A percentile compares a stretch with the other conserved stretches of the same genome.
phyloP scores from a whole-genome alignment of 805 yeast species.

The Candida sakaeoensis region DNA sequence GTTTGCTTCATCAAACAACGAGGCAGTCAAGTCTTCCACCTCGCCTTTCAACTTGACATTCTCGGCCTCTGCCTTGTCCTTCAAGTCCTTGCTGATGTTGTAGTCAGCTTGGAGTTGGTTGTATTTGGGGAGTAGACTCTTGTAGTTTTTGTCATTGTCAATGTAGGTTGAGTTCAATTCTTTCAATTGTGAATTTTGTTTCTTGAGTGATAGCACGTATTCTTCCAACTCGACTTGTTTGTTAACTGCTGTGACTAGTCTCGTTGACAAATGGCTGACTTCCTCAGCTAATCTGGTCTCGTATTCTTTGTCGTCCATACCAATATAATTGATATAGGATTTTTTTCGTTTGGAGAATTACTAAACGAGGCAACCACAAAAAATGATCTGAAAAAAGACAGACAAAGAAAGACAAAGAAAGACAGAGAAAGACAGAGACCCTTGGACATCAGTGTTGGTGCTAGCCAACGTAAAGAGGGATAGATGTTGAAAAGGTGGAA shows the following conservation, averaged over 20 bases:
- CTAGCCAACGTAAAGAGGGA: too few relatives aligned
- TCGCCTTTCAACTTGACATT: conserved; percentile 62
- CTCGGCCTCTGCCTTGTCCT: conserved; percentile 53
- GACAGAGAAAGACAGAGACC: too few relatives aligned
- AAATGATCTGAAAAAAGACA: background rate
- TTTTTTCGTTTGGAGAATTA: background rate
- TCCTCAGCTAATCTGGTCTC: conserved; percentile 48
- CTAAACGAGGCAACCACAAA: background rate
- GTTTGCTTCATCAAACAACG: conserved; percentile 80
- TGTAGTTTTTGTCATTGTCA: conserved; percentile 19
- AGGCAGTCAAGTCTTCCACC: conserved; percentile 74
- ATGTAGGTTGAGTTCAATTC: conserved; percentile 19
- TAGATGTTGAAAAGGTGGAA: too few relatives aligned
- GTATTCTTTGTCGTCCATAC: conserved; percentile 17
- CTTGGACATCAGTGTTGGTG: too few relatives aligned
- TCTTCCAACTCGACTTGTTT: conserved; percentile 56
- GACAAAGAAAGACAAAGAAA: too few relatives aligned
- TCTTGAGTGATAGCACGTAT: conserved; percentile 35
- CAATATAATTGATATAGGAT: too few relatives aligned
- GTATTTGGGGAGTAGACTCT: conserved; percentile 27
- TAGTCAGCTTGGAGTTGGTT: conserved; percentile 25
- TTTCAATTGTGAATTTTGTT: conserved; percentile 30
- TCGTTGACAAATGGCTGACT: conserved; percentile 55
- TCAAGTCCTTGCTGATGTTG: conserved; percentile 21
- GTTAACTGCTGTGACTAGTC: conserved; percentile 56